A percentile compares a stretch with the other conserved stretches of the same genome.
Conservation (phyloP, 805 yeast species). For the Cyberlindnera samutprakarnensis region DNA sequence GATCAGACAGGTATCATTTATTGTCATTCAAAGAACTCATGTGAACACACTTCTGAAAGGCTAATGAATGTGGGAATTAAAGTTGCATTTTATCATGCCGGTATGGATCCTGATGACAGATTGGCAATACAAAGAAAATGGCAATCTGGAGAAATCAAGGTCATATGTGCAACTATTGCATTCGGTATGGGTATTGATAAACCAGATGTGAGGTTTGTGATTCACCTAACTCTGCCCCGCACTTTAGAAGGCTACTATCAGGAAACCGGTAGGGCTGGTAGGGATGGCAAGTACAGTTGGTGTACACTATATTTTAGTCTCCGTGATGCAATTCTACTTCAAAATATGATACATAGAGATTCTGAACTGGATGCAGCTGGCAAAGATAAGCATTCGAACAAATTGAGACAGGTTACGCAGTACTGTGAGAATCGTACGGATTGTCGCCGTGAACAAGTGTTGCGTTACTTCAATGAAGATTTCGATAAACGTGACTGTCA, state of each 20-base stretch:
- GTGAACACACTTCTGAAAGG: conserved; percentile 72
- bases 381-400: conserved; percentile 69
- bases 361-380: conserved; percentile 53
- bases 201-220: conserved; percentile 88
- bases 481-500: conserved; percentile 62
- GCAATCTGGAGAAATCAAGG: conserved; percentile 67
- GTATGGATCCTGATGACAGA: conserved; percentile 79
- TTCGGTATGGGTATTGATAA: conserved; percentile 99
- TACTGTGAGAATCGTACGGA: conserved; percentile 89
- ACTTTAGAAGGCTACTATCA: conserved; percentile 95
- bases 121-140: conserved; percentile 65
- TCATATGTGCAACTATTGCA: conserved; percentile 95
- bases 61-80: conserved; percentile 54
- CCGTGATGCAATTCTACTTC: conserved; percentile 71
- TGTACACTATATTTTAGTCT: conserved; percentile 80
- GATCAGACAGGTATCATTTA: conserved; percentile 81
- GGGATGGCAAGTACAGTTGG: conserved; percentile 81
- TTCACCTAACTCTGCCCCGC: conserved; percentile 82
- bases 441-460: conserved; percentile 82
- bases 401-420: conserved; percentile 76
- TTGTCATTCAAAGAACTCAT: conserved; percentile 83
- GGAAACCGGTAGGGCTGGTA: conserved; percentile 97
- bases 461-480: conserved; percentile 83
- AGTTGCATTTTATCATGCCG: conserved; percentile 85
- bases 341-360: conserved; percentile 72